A percentile compares a stretch with the other conserved stretches of the same genome.
Evolutionary conservation across 495 filamentous ascomycete species (phyloP).

Genomic region (Xeromyces bisporus): DNA sequence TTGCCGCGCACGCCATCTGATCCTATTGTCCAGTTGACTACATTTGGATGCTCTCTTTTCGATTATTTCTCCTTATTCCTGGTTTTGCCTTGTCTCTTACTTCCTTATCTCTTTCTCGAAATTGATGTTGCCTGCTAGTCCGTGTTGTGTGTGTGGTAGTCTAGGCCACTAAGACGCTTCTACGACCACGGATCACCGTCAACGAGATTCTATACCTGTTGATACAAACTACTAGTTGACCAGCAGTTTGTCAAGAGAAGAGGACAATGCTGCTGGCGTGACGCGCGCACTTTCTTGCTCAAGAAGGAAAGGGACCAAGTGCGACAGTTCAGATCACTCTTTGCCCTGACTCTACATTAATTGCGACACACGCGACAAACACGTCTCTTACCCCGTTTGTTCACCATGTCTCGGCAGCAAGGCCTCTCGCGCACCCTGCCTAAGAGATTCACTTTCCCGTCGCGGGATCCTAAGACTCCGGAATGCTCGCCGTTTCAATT

Average conservation of each 20-base stretch:
- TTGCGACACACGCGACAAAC: neutral
- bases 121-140: neutral
- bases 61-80: constrained; percentile 3
- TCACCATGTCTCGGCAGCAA: constrained; percentile 31
- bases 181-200: constrained; percentile 3
- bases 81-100: constrained; percentile 2
- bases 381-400: neutral
- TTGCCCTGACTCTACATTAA: constrained; percentile 2
- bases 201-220: neutral
- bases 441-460: constrained; percentile 47
- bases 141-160: neutral
- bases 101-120: constrained; percentile 1
- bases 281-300: neutral
- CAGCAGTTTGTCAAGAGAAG: too few relatives aligned
- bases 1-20: constrained; percentile 16
- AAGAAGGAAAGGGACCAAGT: constrained; percentile 1
- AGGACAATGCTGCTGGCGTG: constrained; percentile 13
- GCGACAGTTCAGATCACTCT: constrained; percentile 1
- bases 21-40: constrained; percentile 12
- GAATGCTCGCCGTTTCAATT: constrained; percentile 28
- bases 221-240: constrained; percentile 4
- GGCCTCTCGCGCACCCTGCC: constrained; percentile 47
- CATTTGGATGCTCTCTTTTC: constrained; percentile 9
- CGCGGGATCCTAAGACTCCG: constrained; percentile 41
- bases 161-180: too few relatives aligned